Conservation (phyloP, 805 yeast species). For the Wickerhamiella kurtzmanii region DNA sequence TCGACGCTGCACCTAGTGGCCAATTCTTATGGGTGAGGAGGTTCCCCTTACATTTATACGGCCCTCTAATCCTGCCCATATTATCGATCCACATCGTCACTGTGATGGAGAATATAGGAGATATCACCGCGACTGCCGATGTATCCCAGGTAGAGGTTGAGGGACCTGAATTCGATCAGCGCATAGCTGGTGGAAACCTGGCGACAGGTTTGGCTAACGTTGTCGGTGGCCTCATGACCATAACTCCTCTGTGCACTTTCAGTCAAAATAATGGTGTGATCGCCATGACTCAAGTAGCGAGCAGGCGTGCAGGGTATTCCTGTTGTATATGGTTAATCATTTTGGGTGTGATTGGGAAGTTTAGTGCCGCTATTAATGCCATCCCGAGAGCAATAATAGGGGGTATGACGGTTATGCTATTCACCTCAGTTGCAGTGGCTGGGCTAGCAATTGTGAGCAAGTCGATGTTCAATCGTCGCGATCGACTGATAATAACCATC, state of each 20-base stretch:
- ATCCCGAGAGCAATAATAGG: conserved; percentile 69
- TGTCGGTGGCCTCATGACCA: conserved; percentile 59
- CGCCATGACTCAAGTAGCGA: conserved; percentile 78
- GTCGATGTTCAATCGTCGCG: conserved; percentile 47
- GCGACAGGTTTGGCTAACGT: conserved; percentile 76
- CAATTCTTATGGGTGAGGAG: conserved; percentile 81
- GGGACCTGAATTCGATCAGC: conserved; percentile 62
- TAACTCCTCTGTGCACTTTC: conserved; percentile 80
- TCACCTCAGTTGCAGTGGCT: conserved; percentile 60
- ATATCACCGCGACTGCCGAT: conserved; percentile 82
- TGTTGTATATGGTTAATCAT: conserved; percentile 61
- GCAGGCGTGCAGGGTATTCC: conserved; percentile 65
- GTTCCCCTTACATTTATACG: conserved; percentile 59
- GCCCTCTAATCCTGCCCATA: conserved; percentile 71
- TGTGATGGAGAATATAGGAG: conserved; percentile 89
- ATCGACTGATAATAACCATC: conserved; percentile 54
- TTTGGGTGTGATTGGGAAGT: conserved; percentile 77
- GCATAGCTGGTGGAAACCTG: conserved; percentile 81
- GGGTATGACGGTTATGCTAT: conserved; percentile 68
- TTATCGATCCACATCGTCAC: conserved; percentile 64
- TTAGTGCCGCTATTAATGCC: conserved; percentile 70
- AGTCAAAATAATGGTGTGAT: conserved; percentile 92
- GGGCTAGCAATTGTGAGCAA: conserved; percentile 49
- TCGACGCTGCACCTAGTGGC: conserved; percentile 63
- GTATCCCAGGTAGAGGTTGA: conserved; percentile 73